Percentiles rank a stretch among this genome's conserved stretches.
phyloP scores from a whole-genome alignment of 306 rosid species.

The Vicia sativa region DNA sequence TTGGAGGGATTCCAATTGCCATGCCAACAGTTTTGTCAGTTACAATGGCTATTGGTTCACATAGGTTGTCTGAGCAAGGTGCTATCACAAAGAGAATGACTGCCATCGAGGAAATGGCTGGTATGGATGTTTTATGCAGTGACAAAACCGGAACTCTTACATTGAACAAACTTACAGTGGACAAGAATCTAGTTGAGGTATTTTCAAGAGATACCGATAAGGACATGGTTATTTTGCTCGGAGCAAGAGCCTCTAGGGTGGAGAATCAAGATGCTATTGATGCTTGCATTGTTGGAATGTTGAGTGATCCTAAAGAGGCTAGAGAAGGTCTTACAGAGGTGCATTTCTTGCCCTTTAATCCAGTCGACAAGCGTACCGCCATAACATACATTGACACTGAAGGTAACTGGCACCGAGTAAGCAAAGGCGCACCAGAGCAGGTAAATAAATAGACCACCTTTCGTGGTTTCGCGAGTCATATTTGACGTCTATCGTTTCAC shows the following conservation, averaged over 20 bases:
- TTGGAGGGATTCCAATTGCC: conserved; percentile 95
- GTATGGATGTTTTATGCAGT: conserved; percentile 93
- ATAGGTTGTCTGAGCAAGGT: conserved; percentile 77
- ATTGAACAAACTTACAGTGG: conserved; percentile 84
- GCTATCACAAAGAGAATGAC: conserved; percentile 98
- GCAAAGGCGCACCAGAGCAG: conserved; percentile 99
- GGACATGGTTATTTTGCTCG: conserved; percentile 61
- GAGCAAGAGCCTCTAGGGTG: conserved; percentile 87
- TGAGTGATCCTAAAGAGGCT: conserved; percentile 96
- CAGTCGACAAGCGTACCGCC: conserved; percentile 94
- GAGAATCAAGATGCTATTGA: conserved; percentile 96
- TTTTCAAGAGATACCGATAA: conserved; percentile 64
- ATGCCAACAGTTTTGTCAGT: conserved; percentile 95
- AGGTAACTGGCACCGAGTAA: conserved; percentile 80
- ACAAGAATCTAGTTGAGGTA: conserved; percentile 77
- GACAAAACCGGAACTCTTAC: conserved; percentile 95
- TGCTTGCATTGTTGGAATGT: conserved; percentile 92
- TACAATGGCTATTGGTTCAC: conserved; percentile 98
- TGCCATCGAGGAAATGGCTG: conserved; percentile 95
- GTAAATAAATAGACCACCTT: conserved; percentile 38
- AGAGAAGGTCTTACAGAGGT: conserved; percentile 79
- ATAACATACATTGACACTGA: conserved; percentile 69
- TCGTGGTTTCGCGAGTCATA: neutral
- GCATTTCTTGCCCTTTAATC: conserved; percentile 90
- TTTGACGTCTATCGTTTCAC: conserved; percentile 17